These are phyloP conservation scores for Inga leiocalycina DNA, from an alignment of 306 rosid species.

Conservation along the genomic window DNA sequence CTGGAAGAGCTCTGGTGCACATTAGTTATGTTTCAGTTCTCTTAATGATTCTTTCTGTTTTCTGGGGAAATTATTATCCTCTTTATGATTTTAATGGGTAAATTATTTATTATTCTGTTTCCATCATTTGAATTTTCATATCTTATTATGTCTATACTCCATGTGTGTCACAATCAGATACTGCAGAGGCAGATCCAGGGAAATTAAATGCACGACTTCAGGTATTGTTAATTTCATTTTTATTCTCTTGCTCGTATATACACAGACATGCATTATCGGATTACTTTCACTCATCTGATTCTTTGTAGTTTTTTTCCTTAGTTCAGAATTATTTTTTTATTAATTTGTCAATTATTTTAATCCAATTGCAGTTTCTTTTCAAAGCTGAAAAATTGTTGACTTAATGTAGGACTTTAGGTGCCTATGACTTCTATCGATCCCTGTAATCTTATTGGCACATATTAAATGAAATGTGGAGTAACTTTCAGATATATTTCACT, in stretches of 20 bases:
- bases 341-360: slow-evolving; percentile 16
- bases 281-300: neutral
- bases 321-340: neutral
- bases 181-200: slow-evolving; percentile 61
- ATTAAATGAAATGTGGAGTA: neutral
- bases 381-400: neutral
- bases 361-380: slow-evolving; percentile 1
- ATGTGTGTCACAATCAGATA: slow-evolving; percentile 53
- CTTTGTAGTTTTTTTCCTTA: neutral
- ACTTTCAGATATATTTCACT: neutral
- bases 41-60: neutral
- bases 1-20: slow-evolving; percentile 16
- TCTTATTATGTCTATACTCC: slow-evolving; percentile 28
- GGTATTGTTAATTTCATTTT: slow-evolving; percentile 52
- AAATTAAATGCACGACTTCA: slow-evolving; percentile 64
- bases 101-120: slow-evolving; percentile 27
- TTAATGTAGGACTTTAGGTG: neutral
- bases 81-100: slow-evolving; percentile 6
- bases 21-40: slow-evolving; percentile 3
- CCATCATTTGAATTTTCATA: slow-evolving; percentile 3
- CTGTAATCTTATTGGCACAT: neutral
- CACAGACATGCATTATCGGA: neutral
- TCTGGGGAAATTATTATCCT: slow-evolving; percentile 12
- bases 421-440: neutral
- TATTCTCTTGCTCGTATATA: neutral